Percentiles rank a stretch among this genome's conserved stretches.
These are phyloP conservation scores for Eucalyptus cloeziana DNA, from an alignment of 345 rosid genomes.

Conservation along the genomic window DNA sequence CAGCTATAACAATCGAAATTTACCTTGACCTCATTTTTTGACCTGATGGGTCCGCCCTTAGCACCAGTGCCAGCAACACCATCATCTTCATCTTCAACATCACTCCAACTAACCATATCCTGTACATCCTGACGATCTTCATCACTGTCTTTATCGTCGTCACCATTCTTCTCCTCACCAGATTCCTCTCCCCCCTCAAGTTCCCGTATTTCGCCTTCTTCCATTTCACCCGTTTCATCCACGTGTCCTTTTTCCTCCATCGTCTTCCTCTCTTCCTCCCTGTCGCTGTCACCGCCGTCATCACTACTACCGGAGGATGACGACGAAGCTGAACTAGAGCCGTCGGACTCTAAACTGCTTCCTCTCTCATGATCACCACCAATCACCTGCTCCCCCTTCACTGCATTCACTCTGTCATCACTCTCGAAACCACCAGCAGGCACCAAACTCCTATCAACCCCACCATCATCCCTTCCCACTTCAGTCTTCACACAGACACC, in stretches of 20 bases:
- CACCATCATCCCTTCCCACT: conserved; percentile 1
- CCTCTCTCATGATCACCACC: background rate
- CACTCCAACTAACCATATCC: conserved; percentile 40
- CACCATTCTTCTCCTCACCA: background rate
- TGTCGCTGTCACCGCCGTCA: background rate
- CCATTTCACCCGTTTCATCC: background rate
- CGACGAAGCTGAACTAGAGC: conserved; percentile 26
- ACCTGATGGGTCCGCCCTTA: conserved; percentile 48
- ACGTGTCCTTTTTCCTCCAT: background rate
- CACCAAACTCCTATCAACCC: conserved; percentile 1
- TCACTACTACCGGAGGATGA: conserved; percentile 11
- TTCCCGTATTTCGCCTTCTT: conserved; percentile 11
- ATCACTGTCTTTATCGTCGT: background rate
- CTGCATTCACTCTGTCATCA: background rate
- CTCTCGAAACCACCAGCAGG: conserved; percentile 8
- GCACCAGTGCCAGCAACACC: conserved; percentile 23
- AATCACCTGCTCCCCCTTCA: conserved; percentile 3
- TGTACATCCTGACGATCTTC: conserved; percentile 22
- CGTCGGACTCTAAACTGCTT: conserved; percentile 19
- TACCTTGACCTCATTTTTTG: conserved; percentile 85
- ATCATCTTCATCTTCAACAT: conserved; percentile 32
- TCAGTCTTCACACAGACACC: conserved; percentile 7
- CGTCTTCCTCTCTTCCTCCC: background rate
- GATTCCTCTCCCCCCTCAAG: background rate
- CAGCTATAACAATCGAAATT: background rate